These are phyloP conservation scores for Athelia sp. DNA, from an alignment of 1,284 basidiomycete genomes.

Conservation along the genomic window DNA sequence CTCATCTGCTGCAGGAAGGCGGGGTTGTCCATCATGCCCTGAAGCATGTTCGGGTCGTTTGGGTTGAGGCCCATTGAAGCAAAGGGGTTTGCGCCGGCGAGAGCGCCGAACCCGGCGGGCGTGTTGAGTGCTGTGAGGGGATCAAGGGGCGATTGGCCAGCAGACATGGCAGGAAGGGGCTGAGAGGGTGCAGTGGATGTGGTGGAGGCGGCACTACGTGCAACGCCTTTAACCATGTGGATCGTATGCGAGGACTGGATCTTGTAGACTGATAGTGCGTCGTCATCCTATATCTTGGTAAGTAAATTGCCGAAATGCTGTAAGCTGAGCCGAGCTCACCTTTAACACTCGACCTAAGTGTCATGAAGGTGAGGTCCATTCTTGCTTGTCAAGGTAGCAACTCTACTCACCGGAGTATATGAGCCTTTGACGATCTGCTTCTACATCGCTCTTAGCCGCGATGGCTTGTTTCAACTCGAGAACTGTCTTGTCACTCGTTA, in stretches of 20 bases:
- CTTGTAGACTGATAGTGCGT: slow-evolving; percentile 79
- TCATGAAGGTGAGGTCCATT: too few species aligned
- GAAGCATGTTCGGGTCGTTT: slow-evolving; percentile 88
- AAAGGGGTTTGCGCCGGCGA: slow-evolving; percentile 86
- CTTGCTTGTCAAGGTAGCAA: too few species aligned
- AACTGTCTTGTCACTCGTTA: slow-evolving; percentile 75
- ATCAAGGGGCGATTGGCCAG: slow-evolving; percentile 78
- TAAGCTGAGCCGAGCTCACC: slow-evolving; percentile 28
- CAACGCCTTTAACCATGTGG: slow-evolving; percentile 89
- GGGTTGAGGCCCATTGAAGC: slow-evolving; percentile 80
- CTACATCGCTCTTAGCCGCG: slow-evolving; percentile 78
- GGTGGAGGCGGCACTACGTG: slow-evolving; percentile 39
- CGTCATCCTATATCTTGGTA: slow-evolving; percentile 64
- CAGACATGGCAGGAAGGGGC: slow-evolving; percentile 72
- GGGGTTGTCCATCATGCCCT: slow-evolving; percentile 80
- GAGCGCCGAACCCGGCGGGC: slow-evolving; percentile 63
- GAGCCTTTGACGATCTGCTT: slow-evolving; percentile 77
- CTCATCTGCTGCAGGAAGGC: slow-evolving; percentile 77
- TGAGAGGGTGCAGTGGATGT: slow-evolving; percentile 31
- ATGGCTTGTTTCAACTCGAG: slow-evolving; percentile 84
- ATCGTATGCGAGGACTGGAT: slow-evolving; percentile 84
- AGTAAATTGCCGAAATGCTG: slow-evolving; percentile 5
- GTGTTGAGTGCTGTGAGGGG: slow-evolving; percentile 73
- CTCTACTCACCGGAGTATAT: slow-evolving; percentile 78
- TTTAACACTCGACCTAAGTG: slow-evolving; percentile 65